phyloP scores from a whole-genome alignment of 2,329 filamentous ascomycete species.

The Pseudocercospora crystallina region DNA sequence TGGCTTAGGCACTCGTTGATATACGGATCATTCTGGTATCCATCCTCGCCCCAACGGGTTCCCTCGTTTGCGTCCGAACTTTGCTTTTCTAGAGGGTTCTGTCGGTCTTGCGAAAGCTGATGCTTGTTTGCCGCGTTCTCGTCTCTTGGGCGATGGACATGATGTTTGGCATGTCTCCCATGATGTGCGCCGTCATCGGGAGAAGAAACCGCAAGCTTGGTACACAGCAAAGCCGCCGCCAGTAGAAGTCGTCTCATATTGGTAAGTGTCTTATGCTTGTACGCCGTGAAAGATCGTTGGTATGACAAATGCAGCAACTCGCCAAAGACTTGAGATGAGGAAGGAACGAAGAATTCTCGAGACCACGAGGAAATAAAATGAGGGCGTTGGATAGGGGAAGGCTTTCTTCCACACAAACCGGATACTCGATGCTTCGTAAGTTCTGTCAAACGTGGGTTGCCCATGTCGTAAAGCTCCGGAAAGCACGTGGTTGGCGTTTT shows the following conservation, averaged over 20 bases:
- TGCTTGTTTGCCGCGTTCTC: neutral
- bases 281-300: no score
- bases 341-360: no score
- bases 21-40: conserved; percentile 21
- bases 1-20: conserved; percentile 57
- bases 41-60: conserved; percentile 2
- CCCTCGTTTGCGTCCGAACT: neutral
- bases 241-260: conserved; percentile 4
- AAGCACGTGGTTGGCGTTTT: no score
- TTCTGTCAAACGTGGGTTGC: no score
- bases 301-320: no score
- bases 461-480: no score
- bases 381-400: no score
- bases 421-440: no score
- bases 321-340: no score
- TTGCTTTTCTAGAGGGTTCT: conserved; percentile 2
- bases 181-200: neutral
- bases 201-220: neutral
- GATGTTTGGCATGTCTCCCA: neutral
- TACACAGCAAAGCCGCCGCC: conserved; percentile 10
- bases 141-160: conserved; percentile 2
- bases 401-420: no score
- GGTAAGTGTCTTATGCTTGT: neutral
- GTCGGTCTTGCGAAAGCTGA: neutral
- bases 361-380: no score